Base-by-base conservation (phyloP, 1,139 yeast species). In the Geotrichum restrictum region DNA sequence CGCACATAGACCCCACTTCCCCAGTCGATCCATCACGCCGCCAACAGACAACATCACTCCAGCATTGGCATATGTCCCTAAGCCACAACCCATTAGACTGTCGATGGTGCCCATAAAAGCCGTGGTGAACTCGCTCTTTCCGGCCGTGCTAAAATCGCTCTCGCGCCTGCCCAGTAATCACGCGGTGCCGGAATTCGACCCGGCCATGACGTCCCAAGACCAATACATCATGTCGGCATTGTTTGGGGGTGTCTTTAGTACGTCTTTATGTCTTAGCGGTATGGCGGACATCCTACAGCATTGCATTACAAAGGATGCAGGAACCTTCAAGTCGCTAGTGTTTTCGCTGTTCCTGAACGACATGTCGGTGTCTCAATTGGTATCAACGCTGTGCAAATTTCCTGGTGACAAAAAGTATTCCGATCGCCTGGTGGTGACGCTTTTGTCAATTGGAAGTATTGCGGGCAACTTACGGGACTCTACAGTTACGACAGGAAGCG, bases 151-250 rank as follows among this genome's bases (percentile, higher is more conserved):
- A 29, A 54, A 51, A 19, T 31, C 42, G 27, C 47, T 50, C 7
- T 27, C 50, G 13, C 46, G 46, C 33, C 37, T 50, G 34, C 51
- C 54, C 32, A 40, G 37, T 8, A 49, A 53, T 22, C 31, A 31
- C 14, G 5, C 33, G 2, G 56, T 51, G 5, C 54, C 54, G 3
- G 54, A 54, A n/a, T 54, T 50, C 24, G 27, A 34, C 14, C 51
- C 56, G 1, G 10, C 45, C 2, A 36, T 32, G 37, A 37, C 46
- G 11, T 29, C 54, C 29, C 31, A 32, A 16, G 51, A 50, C 24
- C 51, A 54, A 31, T 54, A 54, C 24, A 11, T 51, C 11, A 37
- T 54, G 8, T 54, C 54, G 11, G 54, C 56, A 11, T 40, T 54
- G 5, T 54, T 54, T 51, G 54, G 54, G 3, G 48, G 52, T 2